A percentile compares a stretch with the other conserved stretches of the same genome.
Conservation (phyloP, 331 rosid genomes). For the Erythrophleum ivorense region DNA sequence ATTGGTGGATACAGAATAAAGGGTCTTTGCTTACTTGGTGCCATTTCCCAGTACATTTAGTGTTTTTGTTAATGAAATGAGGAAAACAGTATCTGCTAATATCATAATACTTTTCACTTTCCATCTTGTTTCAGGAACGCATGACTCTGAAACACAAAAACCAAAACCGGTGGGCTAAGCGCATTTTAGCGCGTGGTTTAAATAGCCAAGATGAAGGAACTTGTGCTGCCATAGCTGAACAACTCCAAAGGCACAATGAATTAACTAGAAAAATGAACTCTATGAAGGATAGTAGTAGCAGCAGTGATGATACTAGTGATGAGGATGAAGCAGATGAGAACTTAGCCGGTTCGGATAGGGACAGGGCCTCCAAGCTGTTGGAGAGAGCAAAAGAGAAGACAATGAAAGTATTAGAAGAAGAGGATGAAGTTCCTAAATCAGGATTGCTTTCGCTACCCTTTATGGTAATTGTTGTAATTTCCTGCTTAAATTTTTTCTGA, state of each 20-base stretch:
- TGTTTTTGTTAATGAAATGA: constrained; percentile 5
- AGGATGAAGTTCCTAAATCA: constrained; percentile 73
- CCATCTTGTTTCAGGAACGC: constrained; percentile 70
- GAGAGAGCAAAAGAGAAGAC: constrained; percentile 80
- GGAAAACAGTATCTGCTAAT: neutral
- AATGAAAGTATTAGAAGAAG: constrained; percentile 61
- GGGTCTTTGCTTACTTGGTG: neutral
- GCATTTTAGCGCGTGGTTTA: constrained; percentile 74
- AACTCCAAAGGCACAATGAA: constrained; percentile 61
- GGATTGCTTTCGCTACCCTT: constrained; percentile 88
- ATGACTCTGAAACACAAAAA: constrained; percentile 83
- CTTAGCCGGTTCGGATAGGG: constrained; percentile 55
- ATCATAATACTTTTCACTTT: constrained; percentile 25
- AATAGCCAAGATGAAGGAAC: constrained; percentile 89
- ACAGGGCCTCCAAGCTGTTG: constrained; percentile 61
- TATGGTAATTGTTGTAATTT: constrained; percentile 64
- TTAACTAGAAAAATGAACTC: constrained; percentile 86
- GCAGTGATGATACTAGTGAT: constrained; percentile 68
- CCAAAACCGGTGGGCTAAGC: constrained; percentile 71
- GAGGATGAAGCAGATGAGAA: constrained; percentile 65
- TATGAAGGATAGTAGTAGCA: constrained; percentile 68
- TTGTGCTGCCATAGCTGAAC: constrained; percentile 81
- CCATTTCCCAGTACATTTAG: neutral
- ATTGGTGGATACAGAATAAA: neutral
- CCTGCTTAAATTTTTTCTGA: constrained; percentile 28